Conservation (phyloP, 192 early-diverging fungal species). For the Coemansia sp. region DNA sequence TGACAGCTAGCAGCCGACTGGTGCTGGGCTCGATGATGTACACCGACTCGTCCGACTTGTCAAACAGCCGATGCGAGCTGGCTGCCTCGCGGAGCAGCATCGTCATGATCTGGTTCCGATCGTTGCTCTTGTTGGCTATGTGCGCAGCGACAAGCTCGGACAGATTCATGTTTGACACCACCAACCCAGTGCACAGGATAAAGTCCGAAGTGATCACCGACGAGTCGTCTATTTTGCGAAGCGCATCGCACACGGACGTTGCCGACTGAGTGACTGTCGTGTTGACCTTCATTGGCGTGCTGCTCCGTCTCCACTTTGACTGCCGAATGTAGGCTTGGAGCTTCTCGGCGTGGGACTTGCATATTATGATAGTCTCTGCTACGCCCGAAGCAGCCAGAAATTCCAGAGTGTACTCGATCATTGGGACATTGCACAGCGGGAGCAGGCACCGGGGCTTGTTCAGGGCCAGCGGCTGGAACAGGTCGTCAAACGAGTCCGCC, state of each 20-base stretch:
- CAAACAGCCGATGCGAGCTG: constrained; percentile 59
- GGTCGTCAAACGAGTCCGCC: constrained; percentile 84
- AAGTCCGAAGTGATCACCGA: constrained; percentile 83
- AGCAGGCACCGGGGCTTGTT: constrained; percentile 87
- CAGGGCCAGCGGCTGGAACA: constrained; percentile 83
- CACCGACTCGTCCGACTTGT: constrained; percentile 63
- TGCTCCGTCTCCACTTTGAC: constrained; percentile 72
- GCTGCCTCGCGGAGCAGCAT: constrained; percentile 82
- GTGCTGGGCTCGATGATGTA: constrained; percentile 80
- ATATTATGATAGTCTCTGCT: constrained; percentile 81
- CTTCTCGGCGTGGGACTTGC: constrained; percentile 77
- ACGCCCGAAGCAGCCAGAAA: constrained; percentile 84
- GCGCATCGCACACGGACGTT: constrained; percentile 84
- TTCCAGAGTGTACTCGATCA: constrained; percentile 97
- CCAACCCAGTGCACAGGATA: constrained; percentile 86
- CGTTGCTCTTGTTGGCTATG: constrained; percentile 62
- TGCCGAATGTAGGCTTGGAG: constrained; percentile 85
- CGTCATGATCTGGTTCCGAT: constrained; percentile 91
- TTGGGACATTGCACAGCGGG: constrained; percentile 91
- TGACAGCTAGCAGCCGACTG: constrained; percentile 79
- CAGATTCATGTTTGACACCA: constrained; percentile 87
- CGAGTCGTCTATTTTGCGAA: constrained; percentile 84
- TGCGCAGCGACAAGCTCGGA: constrained; percentile 77
- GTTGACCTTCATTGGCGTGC: constrained; percentile 67
- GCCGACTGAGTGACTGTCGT: constrained; percentile 72